Evolutionary conservation across 495 filamentous ascomycete genomes (phyloP), one percentile per base, ranked within the genome.

Genomic region (Cercophora newfieldiana): DNA sequence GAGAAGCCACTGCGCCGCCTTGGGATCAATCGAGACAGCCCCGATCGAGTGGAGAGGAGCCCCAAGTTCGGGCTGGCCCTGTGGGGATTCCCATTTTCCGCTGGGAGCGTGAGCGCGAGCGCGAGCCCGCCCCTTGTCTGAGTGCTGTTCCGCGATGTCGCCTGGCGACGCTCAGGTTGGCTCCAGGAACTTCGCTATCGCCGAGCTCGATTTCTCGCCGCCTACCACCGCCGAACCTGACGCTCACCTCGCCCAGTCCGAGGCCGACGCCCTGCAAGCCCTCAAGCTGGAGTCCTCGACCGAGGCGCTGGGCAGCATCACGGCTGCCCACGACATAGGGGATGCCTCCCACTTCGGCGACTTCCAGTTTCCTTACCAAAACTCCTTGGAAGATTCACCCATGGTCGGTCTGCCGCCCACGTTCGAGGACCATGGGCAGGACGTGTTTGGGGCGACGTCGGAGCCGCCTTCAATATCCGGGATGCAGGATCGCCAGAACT

Each of bases 321-420:
- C 71, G 33, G 73, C 71, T 66, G 68, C 70, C 28, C 66, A 72
- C 69, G 72, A 75, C 55, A 63, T 77, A 67, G 69, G 72, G 25
- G 75, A 74, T 49, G 66, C 72, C 48, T 74, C 79, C 25, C 76
- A 81, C 66, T 82, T 81, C 65, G 72, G 76, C 57, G 80, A 83
- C 53, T 82, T 82, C 37, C 72, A 78, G 30, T 83, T 82, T 64
- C 69, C 78, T 7, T 82, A 81, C 56, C 78, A 77, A 62, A 73
- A 75, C 51, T 66, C 77, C 12, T 37, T 76, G 24, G 79, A 76
- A 30, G 75, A 76, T 57, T 75, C 74, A 50, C 77, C 80, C 22
- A 79, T 83, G 72, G 76, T 72, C 26, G 63, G 74, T 48, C 61
- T 83, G 21, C 50, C 64, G 24, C 53, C 66, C 8, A 44, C 50